Evolutionary conservation across 257 asterid genomes (phyloP).

Genomic region (Solanum neorickii): DNA sequence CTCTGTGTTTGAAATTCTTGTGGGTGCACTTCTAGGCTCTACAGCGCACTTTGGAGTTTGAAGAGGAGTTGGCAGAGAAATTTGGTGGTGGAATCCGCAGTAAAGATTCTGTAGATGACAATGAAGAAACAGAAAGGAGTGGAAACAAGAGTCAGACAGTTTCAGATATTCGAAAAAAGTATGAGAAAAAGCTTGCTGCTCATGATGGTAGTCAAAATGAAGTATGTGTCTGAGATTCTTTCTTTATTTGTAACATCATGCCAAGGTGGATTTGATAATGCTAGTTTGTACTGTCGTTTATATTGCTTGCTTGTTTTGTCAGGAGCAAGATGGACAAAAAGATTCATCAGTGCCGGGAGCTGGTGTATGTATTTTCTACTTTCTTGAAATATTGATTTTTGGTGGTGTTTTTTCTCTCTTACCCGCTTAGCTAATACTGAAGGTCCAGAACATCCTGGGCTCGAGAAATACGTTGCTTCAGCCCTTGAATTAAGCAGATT

Average conservation of each 20-base stretch:
- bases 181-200: slow-evolving; percentile 89
- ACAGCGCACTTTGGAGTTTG: slow-evolving; percentile 94
- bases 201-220: slow-evolving; percentile 66
- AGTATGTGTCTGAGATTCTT: slow-evolving; percentile 29
- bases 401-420: neutral
- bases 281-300: neutral
- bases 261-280: neutral
- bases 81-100: slow-evolving; percentile 80
- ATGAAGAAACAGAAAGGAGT: slow-evolving; percentile 47
- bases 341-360: slow-evolving; percentile 86
- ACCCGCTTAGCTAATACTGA: neutral
- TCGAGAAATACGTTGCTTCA: neutral
- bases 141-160: slow-evolving; percentile 53
- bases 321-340: slow-evolving; percentile 64
- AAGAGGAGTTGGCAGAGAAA: slow-evolving; percentile 96
- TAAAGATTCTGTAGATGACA: slow-evolving; percentile 49
- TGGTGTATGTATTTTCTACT: slow-evolving; percentile 45
- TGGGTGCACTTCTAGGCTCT: slow-evolving; percentile 45
- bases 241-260: slow-evolving; percentile 4
- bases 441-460: neutral
- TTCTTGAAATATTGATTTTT: neutral
- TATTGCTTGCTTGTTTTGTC: slow-evolving; percentile 10
- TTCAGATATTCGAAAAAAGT: slow-evolving; percentile 85
- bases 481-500: neutral
- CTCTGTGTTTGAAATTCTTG: neutral